Evolutionary conservation across 345 rosid species (phyloP), one percentile per base, ranked within the genome.

Genomic region (Bruguiera parviflora): DNA sequence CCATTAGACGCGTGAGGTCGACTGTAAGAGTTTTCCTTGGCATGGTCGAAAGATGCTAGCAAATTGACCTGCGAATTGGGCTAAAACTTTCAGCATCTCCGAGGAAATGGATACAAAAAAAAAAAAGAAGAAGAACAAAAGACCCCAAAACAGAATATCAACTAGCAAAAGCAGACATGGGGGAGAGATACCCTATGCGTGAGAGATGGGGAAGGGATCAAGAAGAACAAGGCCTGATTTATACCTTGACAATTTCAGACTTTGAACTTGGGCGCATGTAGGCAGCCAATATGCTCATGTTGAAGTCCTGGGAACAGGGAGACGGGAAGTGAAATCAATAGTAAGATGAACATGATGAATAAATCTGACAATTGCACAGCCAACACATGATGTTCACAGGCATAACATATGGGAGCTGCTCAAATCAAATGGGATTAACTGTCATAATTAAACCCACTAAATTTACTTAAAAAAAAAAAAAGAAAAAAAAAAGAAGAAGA

Each of bases 161-260:
- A 33, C 37, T 7, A 33, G 37, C 37, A 9, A 29, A 63, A n/a
- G 21, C 52, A 63, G 52, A 18, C 4, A 22, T 11, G 58, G 18
- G 18, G 20, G 6, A 53, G 16, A 22, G 9, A 53, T 6, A 10
- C n/a, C 4, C 43, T 0, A 0, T 16, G 37, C 1, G 35, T 5
- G 9, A 31, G 13, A 5, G 37, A 57, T 35, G 19, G 10, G 3
- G 31, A 13, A 35, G 59, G 28, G 21, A 2, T 27, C 47, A 28
- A 21, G 28, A 24, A 55, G 61, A 56, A 18, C 27, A 27, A 35
- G 35, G 55, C 51, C 2, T 18, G 66, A 5, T 19, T 5, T 39
- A 39, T 84, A 94, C 97, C 95, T 94, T 94, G 47, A 94, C 91
- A 72, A 94, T 94, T 79, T 94, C 95, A 46, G 93, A 91, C 68